Percentiles rank a stretch among this genome's conserved stretches.
Evolutionary conservation across 1,284 basidiomycete genomes (phyloP).

Genomic region (Taiwanofungus camphoratus): DNA sequence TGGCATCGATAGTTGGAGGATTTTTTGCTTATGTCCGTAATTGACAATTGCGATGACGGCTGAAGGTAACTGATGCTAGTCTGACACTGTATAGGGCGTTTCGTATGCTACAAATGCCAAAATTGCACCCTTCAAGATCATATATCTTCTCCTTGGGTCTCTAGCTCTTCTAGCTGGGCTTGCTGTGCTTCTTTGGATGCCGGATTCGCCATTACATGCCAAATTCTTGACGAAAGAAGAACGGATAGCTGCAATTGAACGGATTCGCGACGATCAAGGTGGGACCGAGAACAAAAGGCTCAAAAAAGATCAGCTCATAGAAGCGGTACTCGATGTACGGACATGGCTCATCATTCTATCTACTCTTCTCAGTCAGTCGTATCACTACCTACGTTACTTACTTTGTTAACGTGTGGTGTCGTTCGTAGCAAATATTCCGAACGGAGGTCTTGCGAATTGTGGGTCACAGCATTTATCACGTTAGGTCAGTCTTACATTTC

Average conservation of each 20-base stretch:
- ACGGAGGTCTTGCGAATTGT: slow-evolving; percentile 64
- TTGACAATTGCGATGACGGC: no score
- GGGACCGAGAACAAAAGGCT: slow-evolving; percentile 60
- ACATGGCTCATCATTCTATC: slow-evolving; percentile 65
- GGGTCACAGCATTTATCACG: slow-evolving; percentile 18
- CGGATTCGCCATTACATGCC: slow-evolving; percentile 62
- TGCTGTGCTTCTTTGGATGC: slow-evolving; percentile 55
- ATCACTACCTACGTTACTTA: neutral
- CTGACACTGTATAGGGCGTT: slow-evolving; percentile 34
- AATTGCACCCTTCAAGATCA: slow-evolving; percentile 55
- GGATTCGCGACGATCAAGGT: slow-evolving; percentile 63
- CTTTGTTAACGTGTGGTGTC: neutral
- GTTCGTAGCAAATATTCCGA: slow-evolving; percentile 53
- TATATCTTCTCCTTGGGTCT: slow-evolving; percentile 61
- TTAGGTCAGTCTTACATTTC: neutral
- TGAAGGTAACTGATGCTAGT: no score
- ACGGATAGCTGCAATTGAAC: slow-evolving; percentile 57
- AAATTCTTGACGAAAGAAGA: slow-evolving; percentile 55
- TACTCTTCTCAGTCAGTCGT: slow-evolving; percentile 44
- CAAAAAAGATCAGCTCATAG: slow-evolving; percentile 55
- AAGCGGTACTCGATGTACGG: slow-evolving; percentile 52
- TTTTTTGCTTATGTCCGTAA: slow-evolving; percentile 52
- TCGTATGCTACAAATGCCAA: slow-evolving; percentile 46
- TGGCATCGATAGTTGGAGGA: slow-evolving; percentile 60
- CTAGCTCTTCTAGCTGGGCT: slow-evolving; percentile 56